These are phyloP conservation scores for Dendrobium officinale DNA, from an alignment of 106 monocot species.

Conservation along the genomic window DNA sequence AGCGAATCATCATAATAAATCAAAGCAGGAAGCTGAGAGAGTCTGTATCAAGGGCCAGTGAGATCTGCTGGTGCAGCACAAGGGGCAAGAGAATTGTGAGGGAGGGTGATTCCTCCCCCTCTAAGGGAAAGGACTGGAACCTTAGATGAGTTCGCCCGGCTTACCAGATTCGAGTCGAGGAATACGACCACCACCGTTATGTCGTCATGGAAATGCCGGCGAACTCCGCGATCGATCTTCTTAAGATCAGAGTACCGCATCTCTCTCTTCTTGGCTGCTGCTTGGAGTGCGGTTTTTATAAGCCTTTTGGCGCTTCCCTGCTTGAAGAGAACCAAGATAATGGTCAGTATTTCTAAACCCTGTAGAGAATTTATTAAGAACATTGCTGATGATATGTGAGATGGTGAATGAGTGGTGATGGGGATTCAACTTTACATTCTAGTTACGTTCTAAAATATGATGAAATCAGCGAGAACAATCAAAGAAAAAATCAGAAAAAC, in stretches of 20 bases:
- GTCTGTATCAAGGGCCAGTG: not conserved
- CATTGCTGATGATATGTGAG: too few species aligned
- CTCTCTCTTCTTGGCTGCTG: constrained; percentile 21
- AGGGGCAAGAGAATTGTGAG: constrained; percentile 9
- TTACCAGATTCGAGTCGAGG: constrained; percentile 16
- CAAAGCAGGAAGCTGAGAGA: not conserved
- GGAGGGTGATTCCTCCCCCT: constrained; percentile 12
- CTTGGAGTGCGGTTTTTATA: constrained; percentile 13
- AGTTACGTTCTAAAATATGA: too few species aligned
- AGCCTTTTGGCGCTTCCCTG: constrained; percentile 13
- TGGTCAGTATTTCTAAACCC: not conserved
- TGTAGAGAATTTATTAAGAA: too few species aligned
- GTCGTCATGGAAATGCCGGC: constrained; percentile 22
- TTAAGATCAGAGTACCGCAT: constrained; percentile 17
- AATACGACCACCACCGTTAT: constrained; percentile 17
- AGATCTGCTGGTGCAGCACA: not conserved
- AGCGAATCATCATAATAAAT: not conserved
- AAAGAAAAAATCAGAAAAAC: too few species aligned
- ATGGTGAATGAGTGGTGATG: too few species aligned
- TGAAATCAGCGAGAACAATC: too few species aligned
- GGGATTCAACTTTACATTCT: too few species aligned
- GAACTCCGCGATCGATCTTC: constrained; percentile 9
- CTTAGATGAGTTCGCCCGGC: constrained; percentile 12
- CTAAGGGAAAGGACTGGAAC: constrained; percentile 4
- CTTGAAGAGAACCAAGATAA: not conserved